These are phyloP conservation scores for Bolboschoenus planiculmis DNA, from an alignment of 176 grass and related monocot species.

Conservation along the genomic window DNA sequence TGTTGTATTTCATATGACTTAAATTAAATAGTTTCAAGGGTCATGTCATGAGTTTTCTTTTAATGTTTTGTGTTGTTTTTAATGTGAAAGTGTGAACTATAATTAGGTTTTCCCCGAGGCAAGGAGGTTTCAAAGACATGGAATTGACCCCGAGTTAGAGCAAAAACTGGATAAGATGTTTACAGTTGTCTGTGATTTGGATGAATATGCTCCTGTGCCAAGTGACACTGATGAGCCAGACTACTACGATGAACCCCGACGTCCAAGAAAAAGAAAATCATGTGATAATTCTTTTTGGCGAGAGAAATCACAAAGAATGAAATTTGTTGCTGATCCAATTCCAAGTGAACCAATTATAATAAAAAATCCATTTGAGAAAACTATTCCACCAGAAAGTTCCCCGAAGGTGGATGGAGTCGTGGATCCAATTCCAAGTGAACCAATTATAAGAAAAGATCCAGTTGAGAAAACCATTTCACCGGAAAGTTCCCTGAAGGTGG, in stretches of 20 bases:
- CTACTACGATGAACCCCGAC: not conserved
- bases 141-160: slow-evolving; percentile 28
- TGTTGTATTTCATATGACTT: not conserved
- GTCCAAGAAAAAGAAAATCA: slow-evolving; percentile 15
- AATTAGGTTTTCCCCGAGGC: slow-evolving; percentile 25
- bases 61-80: not conserved
- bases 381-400: not conserved
- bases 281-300: not conserved
- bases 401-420: not conserved
- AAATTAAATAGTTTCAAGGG: not conserved
- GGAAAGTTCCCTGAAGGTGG: not conserved
- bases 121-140: slow-evolving; percentile 22
- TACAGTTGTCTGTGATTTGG: not conserved
- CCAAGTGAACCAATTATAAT: not conserved
- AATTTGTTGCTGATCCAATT: not conserved
- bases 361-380: not conserved
- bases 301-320: not conserved
- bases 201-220: slow-evolving; percentile 9
- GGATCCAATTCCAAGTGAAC: not conserved
- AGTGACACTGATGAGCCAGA: not conserved
- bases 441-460: not conserved
- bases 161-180: slow-evolving; percentile 34
- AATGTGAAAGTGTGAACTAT: not conserved
- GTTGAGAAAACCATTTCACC: not conserved
- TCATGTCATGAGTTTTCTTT: not conserved